phyloP scores from a whole-genome alignment of 257 asterid species.

The Osmanthus fragrans region DNA sequence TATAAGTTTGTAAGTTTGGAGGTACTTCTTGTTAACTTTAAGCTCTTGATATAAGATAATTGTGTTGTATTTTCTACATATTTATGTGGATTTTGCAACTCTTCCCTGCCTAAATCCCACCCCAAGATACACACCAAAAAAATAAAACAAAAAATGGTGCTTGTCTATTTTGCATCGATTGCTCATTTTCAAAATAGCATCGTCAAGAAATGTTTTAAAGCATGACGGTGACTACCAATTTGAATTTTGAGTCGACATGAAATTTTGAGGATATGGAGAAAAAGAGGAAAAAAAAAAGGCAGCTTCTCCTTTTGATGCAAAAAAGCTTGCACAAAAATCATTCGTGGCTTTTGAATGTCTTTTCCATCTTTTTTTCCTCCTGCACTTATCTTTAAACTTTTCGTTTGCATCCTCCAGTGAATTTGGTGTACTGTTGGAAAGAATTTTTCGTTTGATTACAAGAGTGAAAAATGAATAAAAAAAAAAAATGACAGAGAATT shows the following conservation, averaged over 20 bases:
- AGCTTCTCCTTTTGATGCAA: not conserved
- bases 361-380: not conserved
- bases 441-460: too few species aligned
- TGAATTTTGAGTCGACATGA: not conserved
- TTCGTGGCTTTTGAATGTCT: not conserved
- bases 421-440: not conserved
- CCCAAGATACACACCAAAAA: too few species aligned
- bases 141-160: too few species aligned
- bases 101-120: not conserved
- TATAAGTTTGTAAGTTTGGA: conserved; percentile 32
- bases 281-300: not conserved
- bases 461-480: too few species aligned
- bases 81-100: not conserved
- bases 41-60: conserved; percentile 27
- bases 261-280: not conserved
- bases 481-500: too few species aligned
- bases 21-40: conserved; percentile 25
- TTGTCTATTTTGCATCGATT: too few species aligned
- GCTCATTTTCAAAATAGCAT: too few species aligned
- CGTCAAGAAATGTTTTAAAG: too few species aligned
- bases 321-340: not conserved
- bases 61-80: conserved; percentile 18
- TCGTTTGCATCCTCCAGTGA: not conserved
- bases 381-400: not conserved
- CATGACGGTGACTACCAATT: not conserved